A percentile compares a stretch with the other conserved stretches of the same genome.
Evolutionary conservation across 202 grass and related monocot genomes (phyloP).

Genomic region (Zoysia matrella): DNA sequence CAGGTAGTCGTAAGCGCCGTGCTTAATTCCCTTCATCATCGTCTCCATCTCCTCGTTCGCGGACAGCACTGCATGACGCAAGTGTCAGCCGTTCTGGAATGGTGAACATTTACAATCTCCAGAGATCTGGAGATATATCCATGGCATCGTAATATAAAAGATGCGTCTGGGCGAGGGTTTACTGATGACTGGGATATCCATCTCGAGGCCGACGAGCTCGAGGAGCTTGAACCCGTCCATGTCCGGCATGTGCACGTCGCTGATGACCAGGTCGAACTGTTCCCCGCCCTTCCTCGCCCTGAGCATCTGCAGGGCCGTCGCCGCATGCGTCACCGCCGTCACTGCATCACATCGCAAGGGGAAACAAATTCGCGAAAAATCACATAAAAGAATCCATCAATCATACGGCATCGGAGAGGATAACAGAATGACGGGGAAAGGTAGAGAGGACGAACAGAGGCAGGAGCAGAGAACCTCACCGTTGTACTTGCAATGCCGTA

Average conservation of each 20-base stretch:
- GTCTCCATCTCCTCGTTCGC: neutral
- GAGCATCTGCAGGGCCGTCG: conserved; percentile 52
- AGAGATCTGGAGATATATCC: too few species aligned
- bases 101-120: too few species aligned
- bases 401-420: too few species aligned
- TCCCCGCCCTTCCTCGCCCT: conserved; percentile 46
- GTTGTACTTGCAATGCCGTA: conserved; percentile 56
- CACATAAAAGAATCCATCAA: neutral
- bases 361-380: neutral
- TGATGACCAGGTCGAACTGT: conserved; percentile 68
- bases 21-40: conserved; percentile 13
- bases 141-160: neutral
- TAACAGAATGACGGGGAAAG: neutral
- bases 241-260: conserved; percentile 60
- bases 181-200: conserved; percentile 86
- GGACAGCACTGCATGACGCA: conserved; percentile 1
- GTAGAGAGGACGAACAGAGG: neutral
- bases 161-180: neutral
- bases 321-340: conserved; percentile 32
- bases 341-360: conserved; percentile 32
- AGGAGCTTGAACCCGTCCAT: conserved; percentile 77
- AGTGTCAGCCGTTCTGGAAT: neutral
- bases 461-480: conserved; percentile 25
- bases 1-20: conserved; percentile 46
- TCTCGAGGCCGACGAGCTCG: conserved; percentile 63